phyloP scores from a whole-genome alignment of 139 green algal genomes.

The Pedinophyceae sp. region DNA sequence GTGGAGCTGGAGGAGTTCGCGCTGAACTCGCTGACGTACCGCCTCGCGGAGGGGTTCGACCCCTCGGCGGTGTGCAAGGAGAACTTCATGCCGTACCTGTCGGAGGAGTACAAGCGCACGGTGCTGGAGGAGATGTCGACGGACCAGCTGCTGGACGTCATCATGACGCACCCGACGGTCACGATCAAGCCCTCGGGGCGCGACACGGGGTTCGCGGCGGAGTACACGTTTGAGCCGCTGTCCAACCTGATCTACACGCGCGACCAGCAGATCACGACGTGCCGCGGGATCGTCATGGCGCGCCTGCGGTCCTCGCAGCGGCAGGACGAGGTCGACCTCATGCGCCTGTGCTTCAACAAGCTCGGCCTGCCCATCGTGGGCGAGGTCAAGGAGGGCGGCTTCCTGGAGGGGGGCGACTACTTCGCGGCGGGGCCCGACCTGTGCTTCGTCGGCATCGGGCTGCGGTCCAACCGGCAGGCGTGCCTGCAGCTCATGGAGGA shows the following conservation, averaged over 20 bases:
- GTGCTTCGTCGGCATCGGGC: slow-evolving; percentile 57
- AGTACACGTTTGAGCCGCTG: slow-evolving; percentile 79
- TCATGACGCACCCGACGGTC: slow-evolving; percentile 81
- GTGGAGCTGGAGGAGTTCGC: slow-evolving; percentile 78
- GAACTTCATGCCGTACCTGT: slow-evolving; percentile 56
- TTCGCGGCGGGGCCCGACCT: slow-evolving; percentile 61
- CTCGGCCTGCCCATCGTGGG: slow-evolving; percentile 45
- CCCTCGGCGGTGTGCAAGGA: slow-evolving; percentile 35
- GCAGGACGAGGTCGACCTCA: slow-evolving; percentile 69
- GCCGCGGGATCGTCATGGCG: slow-evolving; percentile 77
- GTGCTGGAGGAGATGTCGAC: slow-evolving; percentile 62
- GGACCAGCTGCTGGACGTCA: slow-evolving; percentile 79
- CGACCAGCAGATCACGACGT: slow-evolving; percentile 84
- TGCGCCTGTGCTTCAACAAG: slow-evolving; percentile 23
- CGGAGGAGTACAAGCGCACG: slow-evolving; percentile 66
- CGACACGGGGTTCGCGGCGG: slow-evolving; percentile 46
- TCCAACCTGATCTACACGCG: slow-evolving; percentile 89
- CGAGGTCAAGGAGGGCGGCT: slow-evolving; percentile 51
- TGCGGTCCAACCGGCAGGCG: slow-evolving; percentile 77
- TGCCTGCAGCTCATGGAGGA: slow-evolving; percentile 73
- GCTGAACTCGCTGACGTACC: slow-evolving; percentile 27
- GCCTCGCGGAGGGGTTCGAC: slow-evolving; percentile 21
- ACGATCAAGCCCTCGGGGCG: slow-evolving; percentile 30
- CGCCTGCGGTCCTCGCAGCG: slow-evolving; percentile 59
- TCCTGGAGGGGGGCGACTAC: slow-evolving; percentile 89